Percentiles rank a stretch among this genome's conserved stretches.
Conservation (phyloP, 1,284 basidiomycete genomes). For the Vanrija humicola region DNA sequence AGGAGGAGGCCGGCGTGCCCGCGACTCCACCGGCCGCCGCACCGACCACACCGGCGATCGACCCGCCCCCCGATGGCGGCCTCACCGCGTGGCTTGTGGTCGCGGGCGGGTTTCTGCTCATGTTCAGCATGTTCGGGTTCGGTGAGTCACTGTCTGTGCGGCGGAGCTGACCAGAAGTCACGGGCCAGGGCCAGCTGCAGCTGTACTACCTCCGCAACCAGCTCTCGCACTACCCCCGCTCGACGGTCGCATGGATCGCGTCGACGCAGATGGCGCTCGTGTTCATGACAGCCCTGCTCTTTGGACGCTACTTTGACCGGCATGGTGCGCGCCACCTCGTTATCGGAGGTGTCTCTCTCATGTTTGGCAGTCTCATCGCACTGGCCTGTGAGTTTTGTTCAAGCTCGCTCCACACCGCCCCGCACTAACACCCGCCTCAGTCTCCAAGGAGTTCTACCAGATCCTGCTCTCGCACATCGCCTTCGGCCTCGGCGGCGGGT, state of each 20-base stretch:
- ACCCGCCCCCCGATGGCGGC: conserved; percentile 9
- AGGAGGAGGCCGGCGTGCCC: no score
- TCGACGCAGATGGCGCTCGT: conserved; percentile 28
- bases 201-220: conserved; percentile 35
- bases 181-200: conserved; percentile 36
- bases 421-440: conserved; percentile 7
- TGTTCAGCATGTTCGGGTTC: conserved; percentile 3
- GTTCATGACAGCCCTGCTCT: conserved; percentile 27
- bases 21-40: no score
- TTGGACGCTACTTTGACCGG: conserved; percentile 39
- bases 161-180: conserved; percentile 17
- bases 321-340: conserved; percentile 30
- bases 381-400: not conserved
- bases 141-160: not conserved
- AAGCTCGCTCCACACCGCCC: not conserved
- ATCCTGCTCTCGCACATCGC: conserved; percentile 36
- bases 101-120: not conserved
- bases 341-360: no score
- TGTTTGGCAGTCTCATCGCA: no score
- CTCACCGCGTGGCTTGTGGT: conserved; percentile 5
- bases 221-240: conserved; percentile 6
- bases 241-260: conserved; percentile 30
- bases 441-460: conserved; percentile 41
- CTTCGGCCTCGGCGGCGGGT: conserved; percentile 31
- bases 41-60: not conserved